Base-by-base conservation (phyloP, 2,329 filamentous ascomycete species). In the Fusarium veterinarium region DNA sequence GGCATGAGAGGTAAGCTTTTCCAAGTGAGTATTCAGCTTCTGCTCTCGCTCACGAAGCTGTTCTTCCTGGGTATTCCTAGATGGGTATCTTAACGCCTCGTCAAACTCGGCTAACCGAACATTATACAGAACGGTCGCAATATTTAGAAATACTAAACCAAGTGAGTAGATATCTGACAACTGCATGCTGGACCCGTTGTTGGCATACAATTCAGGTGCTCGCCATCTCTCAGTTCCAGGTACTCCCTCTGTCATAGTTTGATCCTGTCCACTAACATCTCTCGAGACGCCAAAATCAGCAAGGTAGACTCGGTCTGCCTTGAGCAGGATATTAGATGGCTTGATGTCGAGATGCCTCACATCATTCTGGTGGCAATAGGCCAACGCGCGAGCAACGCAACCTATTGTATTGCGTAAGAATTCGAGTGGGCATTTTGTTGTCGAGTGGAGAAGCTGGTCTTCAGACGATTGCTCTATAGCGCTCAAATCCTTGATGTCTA, bases 221-320 rank as follows among this genome's bases (percentile, higher is more conserved):
- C 81, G 81, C 84, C 84, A 87, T 52, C 81, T 84, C 23, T 80
- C 80, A 0, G 85, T 85, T 2, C 83, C 84, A 8, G 82, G 81
- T 14, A 78, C 62, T 0, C 82, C 83, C 35, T 82, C 80, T 1
- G 84, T 86, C 60, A 82, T 84, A 11, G 84, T 86, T 53, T 84
- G 80, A 14, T 86, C 84, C 30, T 81, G 80, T 45, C 82, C 82
- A 53, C 81, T 82, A 19, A 87, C 84, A 53, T 87, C 84, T 57
- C 81, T 79, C 17, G 86, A 84, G 30, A 87, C 86, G 40, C 84
- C 85, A 77, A 87, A 87, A 72, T 87, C 85, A 28, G 84, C 83
- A 19, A 86, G 78, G 64, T 86, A 86, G 13, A 87, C 85, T 13
- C 83, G 80, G 10, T 82, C 82, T 3, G 84, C 80, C 61, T 81